These are phyloP conservation scores for Daldinia vernicosa DNA, from an alignment of 495 filamentous ascomycete genomes.

Conservation along the genomic window DNA sequence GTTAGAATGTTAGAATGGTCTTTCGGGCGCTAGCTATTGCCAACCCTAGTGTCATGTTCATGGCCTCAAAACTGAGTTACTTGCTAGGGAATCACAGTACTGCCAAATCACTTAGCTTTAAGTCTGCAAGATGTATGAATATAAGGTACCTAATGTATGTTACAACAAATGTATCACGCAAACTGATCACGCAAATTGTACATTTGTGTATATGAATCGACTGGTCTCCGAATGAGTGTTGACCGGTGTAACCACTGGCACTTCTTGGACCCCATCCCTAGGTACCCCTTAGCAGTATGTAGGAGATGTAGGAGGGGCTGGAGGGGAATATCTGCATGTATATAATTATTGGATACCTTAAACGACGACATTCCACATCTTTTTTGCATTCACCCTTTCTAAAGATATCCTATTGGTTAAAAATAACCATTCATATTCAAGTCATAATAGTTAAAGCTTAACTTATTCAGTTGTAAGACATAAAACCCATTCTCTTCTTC, in stretches of 20 bases:
- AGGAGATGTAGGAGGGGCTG: constrained; percentile 3
- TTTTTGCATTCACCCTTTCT: background rate
- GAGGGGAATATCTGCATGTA: background rate
- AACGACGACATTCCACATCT: background rate
- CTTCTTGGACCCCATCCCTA: background rate
- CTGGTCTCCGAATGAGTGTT: background rate
- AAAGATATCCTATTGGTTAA: constrained; percentile 10
- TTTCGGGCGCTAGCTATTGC: background rate
- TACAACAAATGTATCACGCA: background rate
- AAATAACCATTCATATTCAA: background rate
- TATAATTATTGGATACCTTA: constrained; percentile 1
- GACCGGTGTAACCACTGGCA: background rate
- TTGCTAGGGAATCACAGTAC: no score
- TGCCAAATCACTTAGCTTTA: background rate
- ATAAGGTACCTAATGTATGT: background rate
- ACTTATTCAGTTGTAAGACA: background rate
- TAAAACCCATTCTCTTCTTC: background rate
- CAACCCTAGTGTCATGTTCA: background rate
- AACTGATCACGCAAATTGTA: background rate
- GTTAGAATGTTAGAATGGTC: background rate
- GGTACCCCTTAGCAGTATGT: background rate
- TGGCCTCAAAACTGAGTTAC: background rate
- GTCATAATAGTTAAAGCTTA: background rate
- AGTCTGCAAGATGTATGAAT: background rate
- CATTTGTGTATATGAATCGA: background rate